Evolutionary conservation across 345 rosid genomes (phyloP).

Genomic region (Angophora floribunda): DNA sequence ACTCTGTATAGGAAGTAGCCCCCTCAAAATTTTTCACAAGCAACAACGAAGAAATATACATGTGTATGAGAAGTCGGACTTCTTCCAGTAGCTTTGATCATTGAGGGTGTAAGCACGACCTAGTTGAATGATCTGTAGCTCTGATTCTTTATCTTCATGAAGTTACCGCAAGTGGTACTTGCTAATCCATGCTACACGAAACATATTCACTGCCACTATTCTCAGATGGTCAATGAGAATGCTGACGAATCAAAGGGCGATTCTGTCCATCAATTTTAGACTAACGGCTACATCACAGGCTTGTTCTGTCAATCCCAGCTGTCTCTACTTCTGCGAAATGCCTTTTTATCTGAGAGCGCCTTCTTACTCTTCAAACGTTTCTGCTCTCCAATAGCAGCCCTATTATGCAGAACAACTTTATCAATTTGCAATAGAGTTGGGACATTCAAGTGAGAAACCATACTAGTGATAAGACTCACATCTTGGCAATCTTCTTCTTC

Average conservation of each 20-base stretch:
- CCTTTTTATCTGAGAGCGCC: conserved; percentile 72
- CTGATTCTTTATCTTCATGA: neutral
- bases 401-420: neutral
- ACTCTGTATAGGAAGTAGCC: neutral
- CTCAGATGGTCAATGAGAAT: neutral
- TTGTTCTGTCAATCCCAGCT: conserved; percentile 46
- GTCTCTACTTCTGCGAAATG: conserved; percentile 68
- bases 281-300: neutral
- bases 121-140: neutral
- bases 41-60: neutral
- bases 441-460: neutral
- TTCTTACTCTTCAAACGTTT: conserved; percentile 72
- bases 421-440: neutral
- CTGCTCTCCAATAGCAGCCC: conserved; percentile 88
- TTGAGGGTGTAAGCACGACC: neutral
- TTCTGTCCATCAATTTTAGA: neutral
- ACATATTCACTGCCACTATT: neutral
- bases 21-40: neutral
- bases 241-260: neutral
- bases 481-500: conserved; percentile 79
- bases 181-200: neutral
- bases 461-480: conserved; percentile 25
- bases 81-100: neutral
- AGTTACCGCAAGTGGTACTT: neutral
- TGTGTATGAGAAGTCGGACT: neutral